Base-by-base conservation (phyloP, 148 eudicot species). In the Cornus kousa region DNA sequence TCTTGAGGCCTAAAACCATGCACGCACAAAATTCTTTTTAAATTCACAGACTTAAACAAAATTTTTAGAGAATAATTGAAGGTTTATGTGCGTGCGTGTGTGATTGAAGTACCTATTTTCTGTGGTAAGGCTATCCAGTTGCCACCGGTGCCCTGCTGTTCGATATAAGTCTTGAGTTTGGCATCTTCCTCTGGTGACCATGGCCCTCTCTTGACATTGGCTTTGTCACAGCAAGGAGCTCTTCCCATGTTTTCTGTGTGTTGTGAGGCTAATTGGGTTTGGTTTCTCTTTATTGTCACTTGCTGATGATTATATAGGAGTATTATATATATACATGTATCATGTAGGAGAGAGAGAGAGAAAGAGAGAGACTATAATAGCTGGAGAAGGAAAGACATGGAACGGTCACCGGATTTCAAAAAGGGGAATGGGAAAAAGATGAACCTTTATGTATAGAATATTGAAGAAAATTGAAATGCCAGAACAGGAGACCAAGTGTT, bases 351-450 rank as follows among this genome's bases (percentile, higher is more conserved):
- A 72, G 79, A 55, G 77, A 78, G 76, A 72, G 81, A 50, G 78
- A 84, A 77, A 23, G 79, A 67, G 83, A 23, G 74, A 82, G 84
- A 83, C 71, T 82, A 81, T 83, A 91, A 87, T 91, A 87, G 90
- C 92, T 85, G 88, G 94, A 88, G 92, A 83, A 84, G 81, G 87
- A 80, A 82, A 81, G 81, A 83, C 80, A 84, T 74, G 75, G 83
- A 88, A 83, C 46, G 81, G 87, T 89, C 86, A 79, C 80, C 73
- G 82, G 79, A 79, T 85, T 87, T 87, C 85, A 84, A 83, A 87
- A 84, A 74, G 74, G 67, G 64, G 70, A 39, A 68, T 77, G 59
- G 79, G 77, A 78, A 87, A 82, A 89, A 74, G 73, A 73, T 11
- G 67, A 55, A 68, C 35, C 80, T 80, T 83, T 87, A 79, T 55